phyloP scores from a whole-genome alignment of 225 moss, liverwort and hornwort genomes.

The Straminergon stramineum region DNA sequence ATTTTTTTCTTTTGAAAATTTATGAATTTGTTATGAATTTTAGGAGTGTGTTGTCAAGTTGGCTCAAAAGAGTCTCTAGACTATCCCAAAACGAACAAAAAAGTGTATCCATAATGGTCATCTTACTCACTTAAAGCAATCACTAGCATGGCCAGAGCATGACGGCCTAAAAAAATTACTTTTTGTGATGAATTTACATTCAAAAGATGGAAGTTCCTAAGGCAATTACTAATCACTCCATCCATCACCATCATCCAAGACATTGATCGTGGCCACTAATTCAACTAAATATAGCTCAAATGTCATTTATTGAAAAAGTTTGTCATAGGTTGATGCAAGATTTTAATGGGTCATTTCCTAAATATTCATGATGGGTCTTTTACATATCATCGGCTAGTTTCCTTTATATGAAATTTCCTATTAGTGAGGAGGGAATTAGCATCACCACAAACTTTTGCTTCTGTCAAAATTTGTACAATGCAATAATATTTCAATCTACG shows the following conservation, averaged over 20 bases:
- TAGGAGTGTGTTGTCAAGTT: neutral
- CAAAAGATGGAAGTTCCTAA: rapidly evolving
- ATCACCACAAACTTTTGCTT: neutral
- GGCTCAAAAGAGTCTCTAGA: neutral
- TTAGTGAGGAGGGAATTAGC: neutral
- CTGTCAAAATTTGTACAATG: neutral
- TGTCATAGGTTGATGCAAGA: neutral
- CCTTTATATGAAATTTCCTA: neutral
- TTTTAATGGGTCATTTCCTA: neutral
- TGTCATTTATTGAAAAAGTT: neutral
- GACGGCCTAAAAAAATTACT: neutral
- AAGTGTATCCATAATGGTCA: neutral
- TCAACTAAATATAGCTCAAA: neutral
- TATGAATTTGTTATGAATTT: neutral
- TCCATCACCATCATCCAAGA: neutral
- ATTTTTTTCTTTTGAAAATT: neutral
- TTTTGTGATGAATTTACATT: neutral
- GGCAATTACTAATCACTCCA: neutral
- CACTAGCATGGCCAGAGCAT: rapidly evolving
- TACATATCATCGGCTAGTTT: neutral
- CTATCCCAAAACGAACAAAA: neutral
- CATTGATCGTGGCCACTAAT: neutral
- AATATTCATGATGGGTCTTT: neutral
- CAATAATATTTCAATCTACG: rapidly evolving
- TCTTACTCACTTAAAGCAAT: neutral